Evolutionary conservation across 768 basidiomycete species (phyloP), one percentile per base, ranked within the genome.

Genomic region (Rhizopogon vesiculosus): DNA sequence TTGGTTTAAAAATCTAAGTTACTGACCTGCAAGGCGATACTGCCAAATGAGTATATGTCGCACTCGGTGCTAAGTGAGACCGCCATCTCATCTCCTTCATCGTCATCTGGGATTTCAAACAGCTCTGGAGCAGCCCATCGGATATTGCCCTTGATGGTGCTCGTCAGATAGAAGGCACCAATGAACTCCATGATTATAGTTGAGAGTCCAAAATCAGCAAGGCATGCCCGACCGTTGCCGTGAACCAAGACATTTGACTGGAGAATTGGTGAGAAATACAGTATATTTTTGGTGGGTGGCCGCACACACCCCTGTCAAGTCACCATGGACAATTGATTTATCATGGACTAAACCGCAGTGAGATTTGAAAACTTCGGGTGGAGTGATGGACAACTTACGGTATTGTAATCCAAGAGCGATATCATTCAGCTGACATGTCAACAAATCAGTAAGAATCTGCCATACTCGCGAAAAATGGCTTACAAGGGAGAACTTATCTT

Each of bases 21-120:
- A 52, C 28, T 33, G 74, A 42, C 55, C 55, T 56, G 55, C 15
- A 51, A 22, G 19, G 61, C 60, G 18, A 76, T 70, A 59, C 74
- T 73, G 5, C 76, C 76, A 55, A 74, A 75, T 0, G 77, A 77
- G 5, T 70, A 79, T n/a, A 77, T 71, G 62, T 79, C 78, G 54
- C 66, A 74, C 29, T 15, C 61, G 64, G 59, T 76, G 42, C 41
- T 53, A 16, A 51, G 49, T 7, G 49, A 51, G 15, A 13, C 9
- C 22, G 22, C 22, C 2, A 2, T 2, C 5, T 15, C 39, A 7
- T 3, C 10, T 31, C 19, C 43, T 29, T 46, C 45, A 18, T 25
- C 18, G 15, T 45, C n/a, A 2, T 13, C 18, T 1, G 16, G 18
- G 18, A 49, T 10, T 5, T 18, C 31, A 56, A 72, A 77, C 1